Base-by-base conservation (phyloP, 2,329 filamentous ascomycete species). In the Paradendryphiella salina region DNA sequence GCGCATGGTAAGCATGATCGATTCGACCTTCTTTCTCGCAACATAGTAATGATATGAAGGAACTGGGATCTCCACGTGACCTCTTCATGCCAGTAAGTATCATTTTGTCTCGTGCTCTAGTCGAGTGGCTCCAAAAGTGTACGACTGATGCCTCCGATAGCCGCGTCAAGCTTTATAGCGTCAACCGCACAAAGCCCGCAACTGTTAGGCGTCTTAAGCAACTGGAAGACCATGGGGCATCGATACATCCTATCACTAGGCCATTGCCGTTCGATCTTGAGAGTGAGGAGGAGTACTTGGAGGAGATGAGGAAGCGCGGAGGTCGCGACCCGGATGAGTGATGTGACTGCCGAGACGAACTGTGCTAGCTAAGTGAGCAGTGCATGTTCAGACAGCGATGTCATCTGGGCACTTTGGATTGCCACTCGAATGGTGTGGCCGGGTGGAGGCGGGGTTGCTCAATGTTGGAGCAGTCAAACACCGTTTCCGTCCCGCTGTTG, bases 21-120 rank as follows among this genome's bases (percentile, higher is more conserved):
- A 26, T 48, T 36, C 14, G 37, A 37, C n/a, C 35, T 14, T 20
- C 18, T 38, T 9, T 17, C 14, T 23, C 28, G 18, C 54, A 38
- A 39, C 55, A 15, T 44, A 45, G 54, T 55, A 42, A 54, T 46
- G 10, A 10, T 21, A 29, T 63, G 67, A 73, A 86, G 77, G 79
- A 87, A 87, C 61, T 87, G 83, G 83, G 84, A 81, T 13, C 69
- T 87, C 15, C 85, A 87, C 61, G 83, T 87, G 3, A 87, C 84
- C 0, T 82, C 78, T 5, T 83, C 79, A 0, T 84, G 81, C 49
- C 85, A 87, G 64, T 65, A 59, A 50, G 65, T 26, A 6, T 53
- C 7, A 2, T 23, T 0, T 2, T n/a, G 11, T 41, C 7, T 6
- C 5, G 11, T 3, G 9, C 7, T 1, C 4, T 21, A 11, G 3